phyloP scores from a whole-genome alignment of 1,284 basidiomycete species.

The Athelia psychrophila region DNA sequence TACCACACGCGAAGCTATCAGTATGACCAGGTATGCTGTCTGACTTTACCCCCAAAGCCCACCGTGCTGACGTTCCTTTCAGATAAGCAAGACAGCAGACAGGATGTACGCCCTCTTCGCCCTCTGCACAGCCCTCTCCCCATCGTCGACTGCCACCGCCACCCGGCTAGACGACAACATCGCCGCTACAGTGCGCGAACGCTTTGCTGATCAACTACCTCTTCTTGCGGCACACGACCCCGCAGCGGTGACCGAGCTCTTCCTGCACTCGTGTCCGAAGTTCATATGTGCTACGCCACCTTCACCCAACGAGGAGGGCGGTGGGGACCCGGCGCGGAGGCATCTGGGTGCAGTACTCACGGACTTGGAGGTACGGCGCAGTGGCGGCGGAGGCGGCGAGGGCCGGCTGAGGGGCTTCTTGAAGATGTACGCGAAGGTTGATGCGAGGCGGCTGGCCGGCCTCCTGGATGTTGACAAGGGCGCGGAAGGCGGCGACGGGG shows the following conservation, averaged over 20 bases:
- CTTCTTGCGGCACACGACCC: slow-evolving; percentile 74
- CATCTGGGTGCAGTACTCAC: slow-evolving; percentile 83
- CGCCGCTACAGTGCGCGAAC: slow-evolving; percentile 89
- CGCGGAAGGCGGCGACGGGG: slow-evolving; percentile 84
- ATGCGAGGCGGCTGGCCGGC: slow-evolving; percentile 87
- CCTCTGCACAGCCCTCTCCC: slow-evolving; percentile 90
- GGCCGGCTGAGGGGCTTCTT: slow-evolving; percentile 89
- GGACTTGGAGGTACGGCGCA: slow-evolving; percentile 74
- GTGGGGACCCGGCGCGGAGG: slow-evolving; percentile 76
- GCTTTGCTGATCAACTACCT: slow-evolving; percentile 87
- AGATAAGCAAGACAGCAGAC: slow-evolving; percentile 98
- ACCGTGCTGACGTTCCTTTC: slow-evolving; percentile 2
- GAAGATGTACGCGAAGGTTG: slow-evolving; percentile 93
- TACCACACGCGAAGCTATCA: slow-evolving; percentile 97
- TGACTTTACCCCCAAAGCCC: not conserved
- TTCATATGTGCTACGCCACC: slow-evolving; percentile 95
- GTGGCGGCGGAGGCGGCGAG: slow-evolving; percentile 82
- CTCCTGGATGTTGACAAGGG: slow-evolving; percentile 61
- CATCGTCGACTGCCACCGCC: slow-evolving; percentile 36
- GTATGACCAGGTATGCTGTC: slow-evolving; percentile 77
- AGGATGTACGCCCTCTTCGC: slow-evolving; percentile 97
- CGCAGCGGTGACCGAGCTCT: slow-evolving; percentile 90
- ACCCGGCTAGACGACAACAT: slow-evolving; percentile 89
- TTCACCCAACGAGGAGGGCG: slow-evolving; percentile 79
- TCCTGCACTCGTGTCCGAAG: slow-evolving; percentile 92